Evolutionary conservation across 202 grass and related monocot species (phyloP).

Genomic region (Zoysia matrella): DNA sequence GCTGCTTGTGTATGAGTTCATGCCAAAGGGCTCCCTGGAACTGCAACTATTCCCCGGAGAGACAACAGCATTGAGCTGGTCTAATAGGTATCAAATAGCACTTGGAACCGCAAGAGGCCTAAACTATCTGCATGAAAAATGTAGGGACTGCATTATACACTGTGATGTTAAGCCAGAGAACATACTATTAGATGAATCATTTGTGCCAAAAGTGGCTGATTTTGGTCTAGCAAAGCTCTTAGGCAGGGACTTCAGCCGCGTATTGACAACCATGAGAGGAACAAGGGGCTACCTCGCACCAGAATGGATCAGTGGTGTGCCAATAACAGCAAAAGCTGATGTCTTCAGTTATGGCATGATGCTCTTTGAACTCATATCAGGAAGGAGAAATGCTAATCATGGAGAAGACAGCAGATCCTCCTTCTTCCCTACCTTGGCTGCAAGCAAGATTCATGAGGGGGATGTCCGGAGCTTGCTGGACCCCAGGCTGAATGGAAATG

Average conservation of each 20-base stretch:
- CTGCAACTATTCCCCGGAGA: constrained; percentile 53
- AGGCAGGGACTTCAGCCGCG: constrained; percentile 89
- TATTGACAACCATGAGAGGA: constrained; percentile 86
- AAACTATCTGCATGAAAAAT: constrained; percentile 73
- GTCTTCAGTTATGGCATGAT: constrained; percentile 85
- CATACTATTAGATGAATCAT: constrained; percentile 69
- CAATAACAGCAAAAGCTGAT: constrained; percentile 74
- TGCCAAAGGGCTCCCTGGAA: constrained; percentile 69
- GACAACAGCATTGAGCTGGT: constrained; percentile 47
- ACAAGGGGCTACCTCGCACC: constrained; percentile 91
- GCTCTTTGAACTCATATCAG: constrained; percentile 87
- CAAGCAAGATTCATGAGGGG: constrained; percentile 61
- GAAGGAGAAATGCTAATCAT: constrained; percentile 64
- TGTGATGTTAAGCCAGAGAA: constrained; percentile 87
- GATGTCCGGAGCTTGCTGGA: constrained; percentile 65
- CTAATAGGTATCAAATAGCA: constrained; percentile 63
- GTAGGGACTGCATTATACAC: constrained; percentile 83
- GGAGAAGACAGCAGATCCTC: constrained; percentile 25
- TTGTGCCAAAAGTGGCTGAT: constrained; percentile 74
- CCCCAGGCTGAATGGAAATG: constrained; percentile 55
- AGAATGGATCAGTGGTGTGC: constrained; percentile 76
- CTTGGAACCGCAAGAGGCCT: constrained; percentile 71
- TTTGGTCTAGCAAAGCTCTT: constrained; percentile 92
- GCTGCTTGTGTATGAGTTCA: constrained; percentile 77
- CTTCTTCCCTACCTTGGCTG: constrained; percentile 72